Percentiles rank a stretch among this genome's conserved stretches.
phyloP scores from a whole-genome alignment of 805 yeast genomes.

The Candida vartiovaarae region DNA sequence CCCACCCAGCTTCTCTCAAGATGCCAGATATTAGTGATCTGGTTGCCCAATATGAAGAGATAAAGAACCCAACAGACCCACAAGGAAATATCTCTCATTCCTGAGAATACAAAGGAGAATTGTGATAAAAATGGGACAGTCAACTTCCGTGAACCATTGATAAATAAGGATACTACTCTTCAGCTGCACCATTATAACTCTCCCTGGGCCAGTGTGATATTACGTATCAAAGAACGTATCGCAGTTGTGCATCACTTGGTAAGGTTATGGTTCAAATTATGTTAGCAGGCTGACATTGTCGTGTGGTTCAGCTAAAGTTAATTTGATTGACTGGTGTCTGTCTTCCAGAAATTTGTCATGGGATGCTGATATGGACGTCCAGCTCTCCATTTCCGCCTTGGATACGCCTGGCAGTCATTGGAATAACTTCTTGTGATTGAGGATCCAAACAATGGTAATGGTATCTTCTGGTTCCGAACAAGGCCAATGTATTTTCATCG shows the following conservation, averaged over 20 bases:
- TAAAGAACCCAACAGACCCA: conserved; percentile 8
- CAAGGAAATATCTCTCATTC: not conserved
- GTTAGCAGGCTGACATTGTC: conserved; percentile 34
- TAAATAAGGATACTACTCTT: conserved; percentile 18
- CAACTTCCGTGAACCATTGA: conserved; percentile 23
- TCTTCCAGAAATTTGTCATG: conserved; percentile 52
- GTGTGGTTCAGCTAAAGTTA: conserved; percentile 64
- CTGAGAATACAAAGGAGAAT: conserved; percentile 17
- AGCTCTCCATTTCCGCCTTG: conserved; percentile 42
- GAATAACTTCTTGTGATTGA: conserved; percentile 48
- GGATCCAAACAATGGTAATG: conserved; percentile 26
- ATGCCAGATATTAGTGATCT: conserved; percentile 15
- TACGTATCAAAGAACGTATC: conserved; percentile 24
- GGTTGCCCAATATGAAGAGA: conserved; percentile 7
- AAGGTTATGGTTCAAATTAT: conserved; percentile 48
- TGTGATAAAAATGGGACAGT: conserved; percentile 18
- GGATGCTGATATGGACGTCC: conserved; percentile 59
- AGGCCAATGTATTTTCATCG: conserved; percentile 26
- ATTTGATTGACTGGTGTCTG: conserved; percentile 56
- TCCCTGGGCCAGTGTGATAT: conserved; percentile 25
- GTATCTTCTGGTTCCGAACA: conserved; percentile 30
- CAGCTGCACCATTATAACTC: conserved; percentile 27
- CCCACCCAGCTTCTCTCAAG: conserved; percentile 11
- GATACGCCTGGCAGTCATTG: conserved; percentile 35
- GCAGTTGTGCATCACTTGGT: conserved; percentile 38